Evolutionary conservation across 2,329 filamentous ascomycete species (phyloP), one percentile per base, ranked within the genome.

Genomic region (Nothopassalora personata): DNA sequence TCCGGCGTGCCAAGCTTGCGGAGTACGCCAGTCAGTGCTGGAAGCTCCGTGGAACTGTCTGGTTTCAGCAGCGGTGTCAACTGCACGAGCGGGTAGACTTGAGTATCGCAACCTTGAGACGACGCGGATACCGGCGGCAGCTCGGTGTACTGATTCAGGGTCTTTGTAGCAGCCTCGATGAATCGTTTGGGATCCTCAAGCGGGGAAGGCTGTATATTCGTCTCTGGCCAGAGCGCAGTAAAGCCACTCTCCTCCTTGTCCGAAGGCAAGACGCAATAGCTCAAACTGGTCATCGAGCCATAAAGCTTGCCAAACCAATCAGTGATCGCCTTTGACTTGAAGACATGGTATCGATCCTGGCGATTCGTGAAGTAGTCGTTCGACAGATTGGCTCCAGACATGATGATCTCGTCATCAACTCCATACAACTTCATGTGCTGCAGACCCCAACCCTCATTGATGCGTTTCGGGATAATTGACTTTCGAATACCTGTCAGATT

Each of bases 381-480:
- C 0, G 91, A 96, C 6, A 99, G 78, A 67, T 99, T 99, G 15
- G 94, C 94, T 84, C 91, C 92, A 7, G 92, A 96, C 68, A 99
- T 84, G 64, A 99, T 93, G 59, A 99, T 88, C 73, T 96, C 91
- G 70, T 99, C 91, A 68, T 99, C 94, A 23, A 96, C 79, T 0
- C 94, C 94, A 68, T 99, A 99, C 0, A 99, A 80, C 80, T 99
- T 99, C 93, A 99, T 99, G 72, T 99, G 94, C 72, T 99, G 94
- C 61, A 99, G 76, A 1, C 94, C 94, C 94, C 94, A 99, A 18
- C 94, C 94, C 76, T 99, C 94, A 67, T 99, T 99, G 72, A 99
- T 93, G 19, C 94, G 83, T 71, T 85, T 90, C 0, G 94, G 94
- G 1, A 97, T 84, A 65, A 89, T 80, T 68, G 86, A 86, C 76